Evolutionary conservation across 2,329 filamentous ascomycete genomes (phyloP).

Genomic region (Xylaria arbuscula): DNA sequence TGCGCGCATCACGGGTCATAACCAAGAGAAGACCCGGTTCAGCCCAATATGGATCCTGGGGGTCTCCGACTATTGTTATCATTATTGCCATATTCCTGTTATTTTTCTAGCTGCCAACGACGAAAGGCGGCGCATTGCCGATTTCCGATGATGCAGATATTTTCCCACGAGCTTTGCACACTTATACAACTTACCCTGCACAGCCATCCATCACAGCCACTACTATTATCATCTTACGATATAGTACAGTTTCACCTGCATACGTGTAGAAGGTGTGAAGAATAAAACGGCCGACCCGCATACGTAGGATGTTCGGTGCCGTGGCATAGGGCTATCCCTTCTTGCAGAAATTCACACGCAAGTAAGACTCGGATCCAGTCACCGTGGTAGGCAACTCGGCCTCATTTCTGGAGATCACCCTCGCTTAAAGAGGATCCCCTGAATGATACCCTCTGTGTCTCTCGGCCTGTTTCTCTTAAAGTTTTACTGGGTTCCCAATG

Average conservation of each 20-base stretch:
- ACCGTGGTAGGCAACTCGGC: slow-evolving; percentile 21
- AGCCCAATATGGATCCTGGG: slow-evolving; percentile 36
- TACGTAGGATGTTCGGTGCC: slow-evolving; percentile 19
- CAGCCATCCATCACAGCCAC: slow-evolving; percentile 13
- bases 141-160: slow-evolving; percentile 16
- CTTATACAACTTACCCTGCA: slow-evolving; percentile 19
- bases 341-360: slow-evolving; percentile 35
- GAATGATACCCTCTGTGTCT: slow-evolving; percentile 20
- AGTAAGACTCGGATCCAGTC: slow-evolving; percentile 37
- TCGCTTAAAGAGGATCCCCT: slow-evolving; percentile 27
- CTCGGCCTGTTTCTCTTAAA: slow-evolving; percentile 12
- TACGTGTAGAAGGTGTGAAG: slow-evolving; percentile 6
- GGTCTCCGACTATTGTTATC: slow-evolving; percentile 18
- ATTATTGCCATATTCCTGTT: background rate
- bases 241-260: slow-evolving; percentile 20
- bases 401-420: slow-evolving; percentile 25
- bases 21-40: slow-evolving; percentile 18
- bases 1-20: slow-evolving; percentile 19
- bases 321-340: slow-evolving; percentile 25
- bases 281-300: slow-evolving; percentile 23
- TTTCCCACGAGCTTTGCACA: slow-evolving; percentile 20
- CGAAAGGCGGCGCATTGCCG: slow-evolving; percentile 17
- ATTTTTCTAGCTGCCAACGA: slow-evolving; percentile 14
- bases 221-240: slow-evolving; percentile 9
- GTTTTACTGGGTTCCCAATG: slow-evolving; percentile 26